These are phyloP conservation scores for Thalassiosira mediterranea DNA, from an alignment of 352 stramenopile genomes.

Conservation along the genomic window DNA sequence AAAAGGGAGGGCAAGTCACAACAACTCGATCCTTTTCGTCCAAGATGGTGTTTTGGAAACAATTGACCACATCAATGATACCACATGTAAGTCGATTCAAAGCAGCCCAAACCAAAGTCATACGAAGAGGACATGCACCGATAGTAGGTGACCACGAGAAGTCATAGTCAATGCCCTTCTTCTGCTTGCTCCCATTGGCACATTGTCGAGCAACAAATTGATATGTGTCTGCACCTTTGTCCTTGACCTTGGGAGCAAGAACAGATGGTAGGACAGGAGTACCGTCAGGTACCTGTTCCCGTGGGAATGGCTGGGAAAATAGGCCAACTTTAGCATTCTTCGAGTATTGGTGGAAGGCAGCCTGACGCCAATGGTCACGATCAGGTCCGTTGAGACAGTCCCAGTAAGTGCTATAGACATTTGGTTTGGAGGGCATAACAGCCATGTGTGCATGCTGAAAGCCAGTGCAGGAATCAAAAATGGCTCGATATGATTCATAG, in stretches of 20 bases:
- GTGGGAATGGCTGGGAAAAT: not conserved
- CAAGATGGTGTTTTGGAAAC: slow-evolving; percentile 19
- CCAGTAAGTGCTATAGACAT: not conserved
- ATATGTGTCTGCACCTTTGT: slow-evolving; percentile 2
- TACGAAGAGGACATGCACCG: not conserved
- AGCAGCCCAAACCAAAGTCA: not conserved
- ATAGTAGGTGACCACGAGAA: slow-evolving; percentile 1
- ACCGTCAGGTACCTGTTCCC: not conserved
- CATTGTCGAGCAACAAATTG: slow-evolving; percentile 17
- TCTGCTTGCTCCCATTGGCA: slow-evolving; percentile 18
- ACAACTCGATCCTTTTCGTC: too few species aligned
- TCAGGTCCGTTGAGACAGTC: not conserved
- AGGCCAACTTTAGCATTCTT: slow-evolving; percentile 11
- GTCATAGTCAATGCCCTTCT: slow-evolving; percentile 12
- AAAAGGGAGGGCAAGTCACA: too few species aligned
- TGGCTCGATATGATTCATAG: slow-evolving; percentile 10
- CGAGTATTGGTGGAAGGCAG: slow-evolving; percentile 1
- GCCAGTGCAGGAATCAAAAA: slow-evolving; percentile 13
- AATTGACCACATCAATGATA: slow-evolving; percentile 20
- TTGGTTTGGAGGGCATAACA: not conserved
- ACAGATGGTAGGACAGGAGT: slow-evolving; percentile 1
- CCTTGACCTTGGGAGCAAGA: slow-evolving; percentile 14
- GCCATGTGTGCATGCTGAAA: not conserved
- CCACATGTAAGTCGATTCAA: not conserved
- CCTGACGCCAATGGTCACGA: slow-evolving; percentile 3